phyloP scores from a whole-genome alignment of 805 yeast genomes.

The Metschnikowia sp. region DNA sequence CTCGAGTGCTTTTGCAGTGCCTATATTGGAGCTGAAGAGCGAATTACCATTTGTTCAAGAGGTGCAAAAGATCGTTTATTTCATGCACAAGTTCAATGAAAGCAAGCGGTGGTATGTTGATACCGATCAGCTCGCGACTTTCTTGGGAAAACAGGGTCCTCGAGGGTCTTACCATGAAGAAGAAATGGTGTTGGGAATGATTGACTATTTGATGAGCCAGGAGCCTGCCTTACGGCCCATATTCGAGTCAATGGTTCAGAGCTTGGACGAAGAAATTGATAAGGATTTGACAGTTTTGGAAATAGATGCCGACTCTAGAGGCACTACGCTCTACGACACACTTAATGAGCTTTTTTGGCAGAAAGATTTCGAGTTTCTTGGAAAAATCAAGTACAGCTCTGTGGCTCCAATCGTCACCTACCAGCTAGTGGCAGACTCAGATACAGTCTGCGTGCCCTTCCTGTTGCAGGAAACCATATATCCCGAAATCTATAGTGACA shows the following conservation, averaged over 20 bases:
- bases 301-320: conserved; percentile 30
- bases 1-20: conserved; percentile 30
- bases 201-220: conserved; percentile 15
- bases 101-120: conserved; percentile 20
- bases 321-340: conserved; percentile 26
- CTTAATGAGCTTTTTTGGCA: conserved; percentile 39
- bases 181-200: conserved; percentile 19
- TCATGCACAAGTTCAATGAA: conserved; percentile 9
- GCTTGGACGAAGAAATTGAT: conserved; percentile 23
- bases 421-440: conserved; percentile 28
- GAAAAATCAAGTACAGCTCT: conserved; percentile 25
- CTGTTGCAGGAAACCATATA: conserved; percentile 29
- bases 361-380: conserved; percentile 26
- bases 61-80: conserved; percentile 24
- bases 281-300: conserved; percentile 28
- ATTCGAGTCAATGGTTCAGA: conserved; percentile 28
- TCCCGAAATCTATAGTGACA: conserved; percentile 33
- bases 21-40: conserved; percentile 19
- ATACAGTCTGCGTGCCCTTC: conserved; percentile 20
- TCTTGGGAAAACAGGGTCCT: conserved; percentile 20
- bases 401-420: conserved; percentile 32
- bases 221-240: conserved; percentile 15
- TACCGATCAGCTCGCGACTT: conserved; percentile 17
- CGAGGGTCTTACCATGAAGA: conserved; percentile 18
- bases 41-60: conserved; percentile 15